Percentiles rank a stretch among this genome's conserved stretches.
These are phyloP conservation scores for Crucibulum laeve DNA, from an alignment of 768 basidiomycete species.

Conservation along the genomic window DNA sequence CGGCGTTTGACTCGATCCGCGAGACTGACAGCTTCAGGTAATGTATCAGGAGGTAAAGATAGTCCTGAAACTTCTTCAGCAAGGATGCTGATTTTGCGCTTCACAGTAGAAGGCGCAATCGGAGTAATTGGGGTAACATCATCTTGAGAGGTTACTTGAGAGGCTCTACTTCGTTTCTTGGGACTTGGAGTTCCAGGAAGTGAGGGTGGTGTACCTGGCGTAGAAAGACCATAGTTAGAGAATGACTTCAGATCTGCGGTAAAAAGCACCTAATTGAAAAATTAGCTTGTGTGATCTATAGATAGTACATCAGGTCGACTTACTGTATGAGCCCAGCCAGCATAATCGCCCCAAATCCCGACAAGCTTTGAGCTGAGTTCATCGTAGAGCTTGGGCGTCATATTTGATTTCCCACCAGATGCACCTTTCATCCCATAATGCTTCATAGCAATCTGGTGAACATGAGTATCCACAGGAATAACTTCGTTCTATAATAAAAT, in stretches of 20 bases:
- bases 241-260: slow-evolving; percentile 73
- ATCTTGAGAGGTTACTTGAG: too few relatives aligned
- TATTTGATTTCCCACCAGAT: slow-evolving; percentile 41
- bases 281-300: background rate
- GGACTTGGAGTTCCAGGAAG: slow-evolving; percentile 4
- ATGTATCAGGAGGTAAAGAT: background rate
- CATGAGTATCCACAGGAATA: slow-evolving; percentile 95
- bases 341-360: slow-evolving; percentile 74
- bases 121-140: too few relatives aligned
- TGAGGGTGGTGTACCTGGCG: slow-evolving; percentile 12
- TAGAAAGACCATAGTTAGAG: slow-evolving; percentile 48
- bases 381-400: slow-evolving; percentile 78
- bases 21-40: slow-evolving; percentile 18
- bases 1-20: slow-evolving; percentile 41
- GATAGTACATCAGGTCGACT: slow-evolving; percentile 11
- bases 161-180: slow-evolving; percentile 6
- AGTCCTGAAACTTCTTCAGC: too few relatives aligned
- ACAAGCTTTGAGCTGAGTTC: slow-evolving; percentile 60
- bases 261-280: slow-evolving; percentile 53
- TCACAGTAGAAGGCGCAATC: too few relatives aligned
- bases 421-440: slow-evolving; percentile 63
- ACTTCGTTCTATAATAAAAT: slow-evolving; percentile 59
- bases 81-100: too few relatives aligned
- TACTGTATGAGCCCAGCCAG: slow-evolving; percentile 90
- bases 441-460: slow-evolving; percentile 83